These are phyloP conservation scores for Fraxinus baroniana DNA, from an alignment of 305 asterid genomes.

Conservation along the genomic window DNA sequence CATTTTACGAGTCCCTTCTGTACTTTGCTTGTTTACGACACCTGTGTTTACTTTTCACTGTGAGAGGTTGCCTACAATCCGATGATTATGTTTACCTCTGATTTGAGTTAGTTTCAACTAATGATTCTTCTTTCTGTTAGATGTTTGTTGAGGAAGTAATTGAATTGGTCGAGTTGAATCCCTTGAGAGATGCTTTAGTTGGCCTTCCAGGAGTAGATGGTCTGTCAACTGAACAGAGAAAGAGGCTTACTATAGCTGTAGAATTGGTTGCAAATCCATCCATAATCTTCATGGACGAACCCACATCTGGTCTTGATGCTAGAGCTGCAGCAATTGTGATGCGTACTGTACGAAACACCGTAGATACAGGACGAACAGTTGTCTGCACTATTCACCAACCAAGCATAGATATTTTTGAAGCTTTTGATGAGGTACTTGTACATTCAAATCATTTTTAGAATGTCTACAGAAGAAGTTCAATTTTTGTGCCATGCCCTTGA, in stretches of 20 bases:
- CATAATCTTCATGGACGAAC: conserved; percentile 97
- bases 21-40: background rate
- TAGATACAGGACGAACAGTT: conserved; percentile 85
- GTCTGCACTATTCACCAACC: conserved; percentile 97
- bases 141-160: conserved; percentile 93
- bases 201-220: conserved; percentile 98
- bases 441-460: background rate
- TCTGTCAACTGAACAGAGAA: conserved; percentile 92
- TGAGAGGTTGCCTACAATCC: background rate
- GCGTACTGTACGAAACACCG: conserved; percentile 92
- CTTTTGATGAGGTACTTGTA: conserved; percentile 79
- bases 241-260: conserved; percentile 91
- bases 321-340: conserved; percentile 99
- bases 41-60: background rate
- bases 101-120: background rate
- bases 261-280: conserved; percentile 96
- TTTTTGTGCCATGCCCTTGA: background rate
- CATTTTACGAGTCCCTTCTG: background rate
- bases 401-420: conserved; percentile 88
- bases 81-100: background rate
- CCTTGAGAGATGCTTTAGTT: conserved; percentile 64
- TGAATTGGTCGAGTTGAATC: conserved; percentile 83
- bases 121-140: conserved; percentile 30
- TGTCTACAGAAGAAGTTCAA: background rate
- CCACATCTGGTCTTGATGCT: conserved; percentile 96